Evolutionary conservation across 306 rosid genomes (phyloP), one percentile per base, ranked within the genome.

Genomic region (Ceratonia siliqua): DNA sequence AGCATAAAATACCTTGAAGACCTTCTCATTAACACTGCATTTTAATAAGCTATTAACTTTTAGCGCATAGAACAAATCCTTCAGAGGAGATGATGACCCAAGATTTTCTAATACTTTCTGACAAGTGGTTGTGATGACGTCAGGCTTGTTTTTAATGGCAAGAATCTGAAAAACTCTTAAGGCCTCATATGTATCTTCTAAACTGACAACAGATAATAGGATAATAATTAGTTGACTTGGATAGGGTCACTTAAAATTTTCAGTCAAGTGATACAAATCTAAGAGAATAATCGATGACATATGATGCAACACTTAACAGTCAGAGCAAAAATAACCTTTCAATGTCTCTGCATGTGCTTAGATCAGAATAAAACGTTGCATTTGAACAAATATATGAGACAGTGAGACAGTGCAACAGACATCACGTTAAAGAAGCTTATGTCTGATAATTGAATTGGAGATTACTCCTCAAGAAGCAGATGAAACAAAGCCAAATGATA

Each of bases 81-180:
- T 90, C 14, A 77, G 65, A 20, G 80, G 75, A 5, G 90, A 86
- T 25, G 94, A 82, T 4, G 87, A 68, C 28, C 82, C 86, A 41
- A 95, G 87, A 79, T 68, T 85, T 57, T 90, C 92, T 62, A 83
- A 69, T 69, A 92, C 94, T 64, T 79, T 82, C 54, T 63, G 65
- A 79, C 99, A 95, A 41, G 91, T 68, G 52, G 79, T 38, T 5
- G 73, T 61, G 57, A 75, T 73, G 66, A 82, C 79, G 77, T 82
- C 83, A 21, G 90, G 81, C 82, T 85, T 88, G 58, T 92, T 85
- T 52, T 83, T 77, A 27, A 89, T 76, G 28, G 82, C 86, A 11
- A 95, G 98, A 76, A 92, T 79, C 79, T 90, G 90, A 78, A 92
- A 90, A 24, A 92, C 89, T 81, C 91, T 87, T 8, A 92, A 61